Base-by-base conservation (phyloP, 441 rosid species). In the Populus hybrid region DNA sequence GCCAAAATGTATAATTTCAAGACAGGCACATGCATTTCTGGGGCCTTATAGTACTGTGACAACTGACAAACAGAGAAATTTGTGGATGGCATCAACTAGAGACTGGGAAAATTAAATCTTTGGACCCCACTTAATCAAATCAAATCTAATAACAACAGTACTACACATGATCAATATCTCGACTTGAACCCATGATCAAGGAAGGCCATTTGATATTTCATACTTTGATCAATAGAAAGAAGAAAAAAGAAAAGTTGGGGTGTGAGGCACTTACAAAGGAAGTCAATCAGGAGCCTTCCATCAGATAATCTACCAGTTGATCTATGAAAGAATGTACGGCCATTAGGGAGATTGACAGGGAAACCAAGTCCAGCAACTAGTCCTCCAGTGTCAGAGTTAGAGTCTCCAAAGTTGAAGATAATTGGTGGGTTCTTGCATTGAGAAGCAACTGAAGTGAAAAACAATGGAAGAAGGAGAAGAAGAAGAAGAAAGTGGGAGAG, bases 351-450 rank as follows among this genome's bases (percentile, higher is more conserved):
- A 74, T 81, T 83, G 73, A 92, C 86, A 30, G 88, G 76, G 78
- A 91, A 92, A 10, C 98, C 97, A 32, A 91, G 93, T 20, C 94
- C 98, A 18, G 94, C 91, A 20, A 65, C 66, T n/a, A 94, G 95
- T 10, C 90, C 95, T 23, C 98, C 98, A 3, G 97, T 91, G 87
- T 92, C 97, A 38, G 97, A 91, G 88, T 92, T 92, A 3, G 97
- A 94, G 80, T 94, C 95, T 6, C 97, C 98, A 46, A 91, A 92
- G 88, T 86, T 90, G 94, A 92, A 94, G 82, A 94, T 88, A 65
- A 92, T 76, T 2, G 97, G 92, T 8, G 86, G 84, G 14, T 34
- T 63, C n/a, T 79, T 82, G 82, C 96, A 88, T 67, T 46, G 83
- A 14, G 85, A 72, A 70, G 85, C 82, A 6, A 63, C 79, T 0